Percentiles rank a stretch among this genome's conserved stretches.
phyloP scores from a whole-genome alignment of 257 asterid genomes.

The Solanum appendiculatum region DNA sequence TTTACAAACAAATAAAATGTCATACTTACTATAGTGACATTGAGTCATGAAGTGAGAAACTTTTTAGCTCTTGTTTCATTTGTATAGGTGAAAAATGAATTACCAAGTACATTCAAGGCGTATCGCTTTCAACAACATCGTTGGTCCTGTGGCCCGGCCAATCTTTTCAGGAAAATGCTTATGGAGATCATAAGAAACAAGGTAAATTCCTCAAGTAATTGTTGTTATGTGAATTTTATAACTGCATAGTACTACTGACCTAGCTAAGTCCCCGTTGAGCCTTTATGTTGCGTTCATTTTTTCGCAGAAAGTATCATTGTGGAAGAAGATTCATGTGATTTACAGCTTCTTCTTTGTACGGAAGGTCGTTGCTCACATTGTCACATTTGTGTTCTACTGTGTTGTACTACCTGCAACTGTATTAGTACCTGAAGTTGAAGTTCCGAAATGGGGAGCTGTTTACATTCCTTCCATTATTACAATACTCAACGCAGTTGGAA shows the following conservation, averaged over 20 bases:
- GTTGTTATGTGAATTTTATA: background rate
- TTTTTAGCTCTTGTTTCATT: background rate
- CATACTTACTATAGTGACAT: background rate
- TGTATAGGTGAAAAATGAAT: constrained; percentile 60
- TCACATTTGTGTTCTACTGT: constrained; percentile 60
- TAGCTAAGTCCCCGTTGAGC: background rate
- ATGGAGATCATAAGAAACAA: constrained; percentile 47
- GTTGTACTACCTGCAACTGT: constrained; percentile 56
- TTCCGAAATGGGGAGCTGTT: constrained; percentile 62
- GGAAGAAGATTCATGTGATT: constrained; percentile 56
- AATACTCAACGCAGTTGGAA: constrained; percentile 46
- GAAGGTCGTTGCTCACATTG: constrained; percentile 54
- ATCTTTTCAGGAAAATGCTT: constrained; percentile 57
- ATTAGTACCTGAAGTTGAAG: constrained; percentile 52
- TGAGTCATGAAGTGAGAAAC: background rate
- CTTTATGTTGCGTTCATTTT: background rate
- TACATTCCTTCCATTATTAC: constrained; percentile 42
- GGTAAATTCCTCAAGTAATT: constrained; percentile 11
- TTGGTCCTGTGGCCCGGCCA: constrained; percentile 82
- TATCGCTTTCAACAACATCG: constrained; percentile 68
- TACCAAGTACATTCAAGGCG: constrained; percentile 67
- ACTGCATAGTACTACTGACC: background rate
- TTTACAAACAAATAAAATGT: background rate
- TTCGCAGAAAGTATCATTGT: constrained; percentile 53
- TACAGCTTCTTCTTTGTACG: constrained; percentile 75